phyloP scores from a whole-genome alignment of 495 filamentous ascomycete genomes.

The Platismatia glauca region DNA sequence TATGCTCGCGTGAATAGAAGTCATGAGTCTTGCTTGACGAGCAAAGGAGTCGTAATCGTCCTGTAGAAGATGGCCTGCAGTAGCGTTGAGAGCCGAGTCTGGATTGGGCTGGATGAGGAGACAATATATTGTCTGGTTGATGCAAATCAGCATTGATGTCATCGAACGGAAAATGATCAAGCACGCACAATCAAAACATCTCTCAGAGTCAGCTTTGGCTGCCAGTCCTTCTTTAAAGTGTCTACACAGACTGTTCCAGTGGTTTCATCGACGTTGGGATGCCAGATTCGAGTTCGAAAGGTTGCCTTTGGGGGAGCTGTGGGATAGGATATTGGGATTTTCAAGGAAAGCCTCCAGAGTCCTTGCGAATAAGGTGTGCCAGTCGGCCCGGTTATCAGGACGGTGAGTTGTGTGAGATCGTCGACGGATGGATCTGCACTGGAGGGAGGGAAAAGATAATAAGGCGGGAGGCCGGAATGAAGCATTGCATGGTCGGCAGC shows the following conservation, averaged over 20 bases:
- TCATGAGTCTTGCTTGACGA: conserved; percentile 56
- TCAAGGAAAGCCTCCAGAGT: conserved; percentile 52
- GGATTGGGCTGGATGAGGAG: conserved; percentile 67
- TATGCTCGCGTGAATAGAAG: conserved; percentile 54
- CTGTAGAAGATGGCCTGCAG: conserved; percentile 51
- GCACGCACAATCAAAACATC: conserved; percentile 52
- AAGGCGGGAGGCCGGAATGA: conserved; percentile 51
- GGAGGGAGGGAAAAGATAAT: conserved; percentile 53
- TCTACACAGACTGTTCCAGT: conserved; percentile 63
- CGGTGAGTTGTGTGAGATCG: conserved; percentile 51
- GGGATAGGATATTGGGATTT: conserved; percentile 58
- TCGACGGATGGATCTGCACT: conserved; percentile 33
- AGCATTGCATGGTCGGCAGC: conserved; percentile 56
- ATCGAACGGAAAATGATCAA: background rate
- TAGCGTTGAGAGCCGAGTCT: conserved; percentile 59
- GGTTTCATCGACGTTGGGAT: conserved; percentile 62
- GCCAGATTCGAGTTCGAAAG: conserved; percentile 62
- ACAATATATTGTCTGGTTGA: conserved; percentile 52
- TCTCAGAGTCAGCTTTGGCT: conserved; percentile 47
- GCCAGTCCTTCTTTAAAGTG: conserved; percentile 64
- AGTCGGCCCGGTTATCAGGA: conserved; percentile 53
- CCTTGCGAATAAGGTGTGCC: conserved; percentile 56
- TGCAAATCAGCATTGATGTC: conserved; percentile 1
- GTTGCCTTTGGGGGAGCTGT: conserved; percentile 55
- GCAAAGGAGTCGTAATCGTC: conserved; percentile 56